Percentiles rank a stretch among this genome's conserved stretches.
Conservation (phyloP, 1,284 basidiomycete species). For the Mycosarcoma mackinlayi region DNA sequence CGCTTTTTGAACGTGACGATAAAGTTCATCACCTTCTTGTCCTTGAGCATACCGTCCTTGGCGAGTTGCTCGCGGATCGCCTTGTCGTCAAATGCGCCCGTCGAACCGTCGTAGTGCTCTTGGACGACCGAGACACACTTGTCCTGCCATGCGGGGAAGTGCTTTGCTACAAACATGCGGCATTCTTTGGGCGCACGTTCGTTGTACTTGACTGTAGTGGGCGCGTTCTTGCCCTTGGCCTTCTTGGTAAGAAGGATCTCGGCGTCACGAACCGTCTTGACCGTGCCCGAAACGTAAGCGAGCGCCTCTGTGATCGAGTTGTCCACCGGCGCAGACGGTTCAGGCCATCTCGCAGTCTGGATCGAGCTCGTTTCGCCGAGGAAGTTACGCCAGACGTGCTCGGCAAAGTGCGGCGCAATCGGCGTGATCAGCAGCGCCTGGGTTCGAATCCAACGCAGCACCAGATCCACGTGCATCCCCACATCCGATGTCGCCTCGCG, state of each 20-base stretch:
- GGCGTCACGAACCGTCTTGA: conserved; percentile 90
- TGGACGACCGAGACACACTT: conserved; percentile 80
- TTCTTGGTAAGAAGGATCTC: conserved; percentile 72
- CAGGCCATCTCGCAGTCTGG: conserved; percentile 84
- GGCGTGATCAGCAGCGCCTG: conserved; percentile 85
- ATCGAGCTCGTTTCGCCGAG: conserved; percentile 83
- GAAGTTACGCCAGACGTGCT: conserved; percentile 82
- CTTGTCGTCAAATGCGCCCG: conserved; percentile 82
- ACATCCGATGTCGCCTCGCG: conserved; percentile 83
- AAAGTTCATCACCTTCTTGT: conserved; percentile 96
- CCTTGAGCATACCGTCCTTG: conserved; percentile 87
- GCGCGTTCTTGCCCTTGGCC: conserved; percentile 56
- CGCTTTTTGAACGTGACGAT: conserved; percentile 93
- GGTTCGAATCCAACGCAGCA: conserved; percentile 82
- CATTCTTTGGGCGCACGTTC: conserved; percentile 76
- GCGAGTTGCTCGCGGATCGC: conserved; percentile 79
- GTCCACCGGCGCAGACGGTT: conserved; percentile 70
- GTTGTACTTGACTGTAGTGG: conserved; percentile 54
- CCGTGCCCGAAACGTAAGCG: conserved; percentile 82
- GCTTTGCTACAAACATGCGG: conserved; percentile 86
- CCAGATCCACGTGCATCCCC: conserved; percentile 85
- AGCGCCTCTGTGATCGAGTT: conserved; percentile 74
- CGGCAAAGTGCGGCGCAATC: conserved; percentile 93
- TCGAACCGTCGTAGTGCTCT: conserved; percentile 76
- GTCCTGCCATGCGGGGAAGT: conserved; percentile 95